Percentiles rank a stretch among this genome's conserved stretches.
These are phyloP conservation scores for Daedalea quercina DNA, from an alignment of 768 basidiomycete genomes.

Conservation along the genomic window DNA sequence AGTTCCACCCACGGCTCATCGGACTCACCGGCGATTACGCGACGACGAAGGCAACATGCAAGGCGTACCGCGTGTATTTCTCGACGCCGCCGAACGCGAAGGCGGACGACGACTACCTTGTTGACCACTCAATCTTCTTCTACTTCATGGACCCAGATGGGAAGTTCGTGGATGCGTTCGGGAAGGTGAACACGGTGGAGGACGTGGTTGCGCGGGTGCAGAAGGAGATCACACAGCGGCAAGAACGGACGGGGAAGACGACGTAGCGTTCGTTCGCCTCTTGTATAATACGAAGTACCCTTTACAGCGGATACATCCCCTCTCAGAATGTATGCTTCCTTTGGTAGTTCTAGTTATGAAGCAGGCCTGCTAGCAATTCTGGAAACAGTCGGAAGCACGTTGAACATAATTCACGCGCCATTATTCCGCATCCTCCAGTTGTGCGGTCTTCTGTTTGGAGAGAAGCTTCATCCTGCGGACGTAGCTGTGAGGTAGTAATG, in stretches of 20 bases:
- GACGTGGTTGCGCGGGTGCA: constrained; percentile 61
- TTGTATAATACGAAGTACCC: not conserved
- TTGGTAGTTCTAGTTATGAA: not conserved
- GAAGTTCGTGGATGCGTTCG: constrained; percentile 94
- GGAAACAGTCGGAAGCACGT: not conserved
- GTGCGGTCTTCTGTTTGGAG: constrained; percentile 57
- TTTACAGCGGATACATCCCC: not conserved
- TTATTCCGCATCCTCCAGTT: constrained; percentile 30
- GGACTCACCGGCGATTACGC: constrained; percentile 88
- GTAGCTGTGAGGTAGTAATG: constrained; percentile 43
- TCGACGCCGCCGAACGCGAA: constrained; percentile 88
- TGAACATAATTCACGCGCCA: not conserved
- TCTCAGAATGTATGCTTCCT: not conserved
- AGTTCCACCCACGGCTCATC: constrained; percentile 88
- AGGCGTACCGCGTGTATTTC: constrained; percentile 97
- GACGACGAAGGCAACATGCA: constrained; percentile 82
- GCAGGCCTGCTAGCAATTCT: not conserved
- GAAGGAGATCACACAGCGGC: constrained; percentile 41
- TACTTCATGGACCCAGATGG: constrained; percentile 97
- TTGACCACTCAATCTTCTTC: constrained; percentile 95
- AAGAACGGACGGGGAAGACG: constrained; percentile 27
- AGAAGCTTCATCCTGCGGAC: constrained; percentile 84
- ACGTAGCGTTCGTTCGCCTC: constrained; percentile 14
- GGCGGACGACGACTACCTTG: constrained; percentile 89
- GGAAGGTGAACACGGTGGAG: constrained; percentile 65